Evolutionary conservation across 2,329 filamentous ascomycete genomes (phyloP).

Genomic region (Cucurbitaria berberidis): DNA sequence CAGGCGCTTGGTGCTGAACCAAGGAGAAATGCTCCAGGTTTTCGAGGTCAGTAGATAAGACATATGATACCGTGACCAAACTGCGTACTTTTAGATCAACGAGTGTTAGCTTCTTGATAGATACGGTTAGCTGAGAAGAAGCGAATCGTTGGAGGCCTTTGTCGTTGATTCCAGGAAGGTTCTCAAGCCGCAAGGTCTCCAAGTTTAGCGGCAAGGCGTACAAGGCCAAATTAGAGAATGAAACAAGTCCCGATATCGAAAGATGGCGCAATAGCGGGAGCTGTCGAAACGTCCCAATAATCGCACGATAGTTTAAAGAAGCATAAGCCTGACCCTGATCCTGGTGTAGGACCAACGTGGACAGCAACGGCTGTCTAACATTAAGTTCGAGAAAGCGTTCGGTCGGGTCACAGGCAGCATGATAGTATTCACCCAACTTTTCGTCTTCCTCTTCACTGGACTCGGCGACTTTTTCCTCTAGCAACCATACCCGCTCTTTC

Average conservation of each 20-base stretch:
- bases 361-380: slow-evolving; percentile 57
- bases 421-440: slow-evolving; percentile 30
- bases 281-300: slow-evolving; percentile 60
- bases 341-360: slow-evolving; percentile 58
- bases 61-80: slow-evolving; percentile 58
- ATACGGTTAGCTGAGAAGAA: slow-evolving; percentile 53
- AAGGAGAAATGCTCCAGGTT: slow-evolving; percentile 59
- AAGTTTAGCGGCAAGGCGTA: slow-evolving; percentile 58
- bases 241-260: slow-evolving; percentile 61
- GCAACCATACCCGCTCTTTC: slow-evolving; percentile 63
- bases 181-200: slow-evolving; percentile 61
- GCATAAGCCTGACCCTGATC: slow-evolving; percentile 41
- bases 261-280: slow-evolving; percentile 61
- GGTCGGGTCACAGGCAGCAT: slow-evolving; percentile 55
- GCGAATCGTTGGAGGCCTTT: slow-evolving; percentile 60
- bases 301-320: slow-evolving; percentile 60
- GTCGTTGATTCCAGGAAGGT: slow-evolving; percentile 62
- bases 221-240: slow-evolving; percentile 63
- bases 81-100: slow-evolving; percentile 62
- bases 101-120: slow-evolving; percentile 57
- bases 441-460: slow-evolving; percentile 43
- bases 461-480: slow-evolving; percentile 39
- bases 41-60: slow-evolving; percentile 54
- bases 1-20: slow-evolving; percentile 58
- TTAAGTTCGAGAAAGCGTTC: slow-evolving; percentile 63